A percentile compares a stretch with the other conserved stretches of the same genome.
Evolutionary conservation across 1,284 basidiomycete genomes (phyloP).

Genomic region (Rhodotorula sp.): DNA sequence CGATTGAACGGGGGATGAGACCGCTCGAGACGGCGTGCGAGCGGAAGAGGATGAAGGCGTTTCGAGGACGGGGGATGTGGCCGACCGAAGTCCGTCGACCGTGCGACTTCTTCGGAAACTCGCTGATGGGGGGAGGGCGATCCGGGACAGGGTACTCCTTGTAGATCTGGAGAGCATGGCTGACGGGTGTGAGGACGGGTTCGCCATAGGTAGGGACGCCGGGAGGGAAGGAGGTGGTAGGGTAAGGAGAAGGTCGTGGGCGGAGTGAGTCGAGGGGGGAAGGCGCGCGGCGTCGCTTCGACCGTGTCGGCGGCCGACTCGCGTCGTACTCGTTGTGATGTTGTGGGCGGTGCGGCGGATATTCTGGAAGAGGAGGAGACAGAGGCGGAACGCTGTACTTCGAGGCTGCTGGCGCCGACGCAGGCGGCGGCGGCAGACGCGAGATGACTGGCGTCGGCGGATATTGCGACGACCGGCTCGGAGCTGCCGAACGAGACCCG

Average conservation of each 20-base stretch:
- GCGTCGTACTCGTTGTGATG: not conserved
- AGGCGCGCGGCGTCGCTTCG: not conserved
- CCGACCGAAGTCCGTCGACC: slow-evolving; percentile 45
- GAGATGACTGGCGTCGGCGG: not conserved
- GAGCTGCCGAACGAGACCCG: not conserved
- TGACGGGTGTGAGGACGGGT: slow-evolving; percentile 8
- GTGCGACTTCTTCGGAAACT: slow-evolving; percentile 26
- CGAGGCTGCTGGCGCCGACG: not conserved
- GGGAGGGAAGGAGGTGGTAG: not conserved
- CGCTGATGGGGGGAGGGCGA: not conserved
- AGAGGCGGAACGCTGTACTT: not conserved
- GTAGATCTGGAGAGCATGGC: slow-evolving; percentile 3
- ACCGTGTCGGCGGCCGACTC: not conserved
- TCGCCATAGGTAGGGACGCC: not conserved
- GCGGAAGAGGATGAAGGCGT: slow-evolving; percentile 90
- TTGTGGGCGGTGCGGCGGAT: no score
- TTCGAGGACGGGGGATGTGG: slow-evolving; percentile 84
- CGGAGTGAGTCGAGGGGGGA: not conserved
- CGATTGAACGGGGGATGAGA: slow-evolving; percentile 73
- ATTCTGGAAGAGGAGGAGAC: not conserved
- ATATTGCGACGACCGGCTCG: not conserved
- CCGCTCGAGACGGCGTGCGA: slow-evolving; percentile 76
- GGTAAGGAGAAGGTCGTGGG: slow-evolving; percentile 3
- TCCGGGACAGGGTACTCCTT: not conserved
- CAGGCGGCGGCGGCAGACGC: not conserved